Evolutionary conservation across 805 yeast species (phyloP).

Genomic region (Saccharomycopsis vini): DNA sequence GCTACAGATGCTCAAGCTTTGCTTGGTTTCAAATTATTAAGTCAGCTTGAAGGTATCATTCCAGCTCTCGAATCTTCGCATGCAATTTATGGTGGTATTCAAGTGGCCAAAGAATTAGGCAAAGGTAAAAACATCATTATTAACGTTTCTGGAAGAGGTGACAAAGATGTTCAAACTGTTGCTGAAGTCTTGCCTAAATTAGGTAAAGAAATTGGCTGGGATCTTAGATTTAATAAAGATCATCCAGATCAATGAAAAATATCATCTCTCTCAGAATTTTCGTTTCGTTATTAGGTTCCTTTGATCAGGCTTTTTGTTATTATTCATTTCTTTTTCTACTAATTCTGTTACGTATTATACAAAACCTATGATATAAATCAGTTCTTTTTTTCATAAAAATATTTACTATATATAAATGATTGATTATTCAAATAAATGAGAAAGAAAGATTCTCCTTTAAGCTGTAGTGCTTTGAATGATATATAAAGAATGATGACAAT

Average conservation of each 20-base stretch:
- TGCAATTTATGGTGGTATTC: conserved; percentile 85
- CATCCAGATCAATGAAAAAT: conserved; percentile 16
- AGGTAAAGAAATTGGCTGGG: conserved; percentile 95
- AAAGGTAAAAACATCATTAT: conserved; percentile 77
- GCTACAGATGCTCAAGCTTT: conserved; percentile 95
- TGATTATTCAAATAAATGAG: too few relatives aligned
- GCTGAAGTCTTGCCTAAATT: conserved; percentile 86
- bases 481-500: too few relatives aligned
- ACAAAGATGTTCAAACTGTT: conserved; percentile 95
- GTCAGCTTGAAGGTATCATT: conserved; percentile 94
- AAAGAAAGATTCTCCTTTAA: too few relatives aligned
- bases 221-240: conserved; percentile 66
- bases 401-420: too few relatives aligned
- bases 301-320: too few relatives aligned
- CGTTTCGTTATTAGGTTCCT: too few relatives aligned
- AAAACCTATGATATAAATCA: too few relatives aligned
- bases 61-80: conserved; percentile 98
- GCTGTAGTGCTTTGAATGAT: too few relatives aligned
- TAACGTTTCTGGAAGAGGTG: conserved; percentile 97
- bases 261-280: too few relatives aligned
- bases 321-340: too few relatives aligned
- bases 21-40: conserved; percentile 76
- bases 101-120: conserved; percentile 75
- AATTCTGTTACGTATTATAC: too few relatives aligned
- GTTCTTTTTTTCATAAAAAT: too few relatives aligned